A percentile compares a stretch with the other conserved stretches of the same genome.
These are phyloP conservation scores for Ogataea polymorpha DNA, from an alignment of 805 yeast genomes.

Conservation along the genomic window DNA sequence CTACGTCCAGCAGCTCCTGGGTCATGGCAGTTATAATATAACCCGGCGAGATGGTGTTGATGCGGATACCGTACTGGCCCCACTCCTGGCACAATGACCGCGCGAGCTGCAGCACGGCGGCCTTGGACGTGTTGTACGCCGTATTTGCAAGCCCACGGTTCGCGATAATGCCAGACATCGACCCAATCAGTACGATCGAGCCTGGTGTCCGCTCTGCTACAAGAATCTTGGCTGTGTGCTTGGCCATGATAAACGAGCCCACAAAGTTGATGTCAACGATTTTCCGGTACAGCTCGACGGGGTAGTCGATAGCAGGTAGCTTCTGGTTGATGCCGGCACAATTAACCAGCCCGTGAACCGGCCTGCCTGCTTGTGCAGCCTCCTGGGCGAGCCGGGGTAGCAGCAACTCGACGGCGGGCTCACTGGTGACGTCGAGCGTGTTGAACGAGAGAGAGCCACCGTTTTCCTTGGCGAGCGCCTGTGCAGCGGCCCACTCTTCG, in stretches of 20 bases:
- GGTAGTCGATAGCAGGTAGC: conserved; percentile 18
- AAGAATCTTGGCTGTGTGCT: conserved; percentile 15
- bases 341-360: conserved; percentile 15
- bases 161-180: conserved; percentile 51
- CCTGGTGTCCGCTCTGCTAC: conserved; percentile 29
- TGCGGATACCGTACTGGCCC: conserved; percentile 50
- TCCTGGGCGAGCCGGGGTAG: conserved; percentile 7
- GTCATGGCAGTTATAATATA: conserved; percentile 45
- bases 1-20: conserved; percentile 40
- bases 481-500: conserved; percentile 15
- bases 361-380: conserved; percentile 14
- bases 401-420: conserved; percentile 9
- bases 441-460: conserved; percentile 12
- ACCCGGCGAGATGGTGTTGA: conserved; percentile 49
- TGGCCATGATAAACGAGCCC: conserved; percentile 20
- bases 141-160: conserved; percentile 50
- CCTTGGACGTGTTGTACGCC: conserved; percentile 46
- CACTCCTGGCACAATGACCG: conserved; percentile 45
- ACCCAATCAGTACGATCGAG: conserved; percentile 49
- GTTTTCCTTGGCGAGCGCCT: conserved; percentile 9
- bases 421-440: conserved; percentile 16
- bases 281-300: conserved; percentile 11
- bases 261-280: conserved; percentile 15
- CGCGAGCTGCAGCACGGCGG: conserved; percentile 44
- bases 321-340: conserved; percentile 19